Conservation (phyloP, 495 filamentous ascomycete species). For the Tuber magnatum region DNA sequence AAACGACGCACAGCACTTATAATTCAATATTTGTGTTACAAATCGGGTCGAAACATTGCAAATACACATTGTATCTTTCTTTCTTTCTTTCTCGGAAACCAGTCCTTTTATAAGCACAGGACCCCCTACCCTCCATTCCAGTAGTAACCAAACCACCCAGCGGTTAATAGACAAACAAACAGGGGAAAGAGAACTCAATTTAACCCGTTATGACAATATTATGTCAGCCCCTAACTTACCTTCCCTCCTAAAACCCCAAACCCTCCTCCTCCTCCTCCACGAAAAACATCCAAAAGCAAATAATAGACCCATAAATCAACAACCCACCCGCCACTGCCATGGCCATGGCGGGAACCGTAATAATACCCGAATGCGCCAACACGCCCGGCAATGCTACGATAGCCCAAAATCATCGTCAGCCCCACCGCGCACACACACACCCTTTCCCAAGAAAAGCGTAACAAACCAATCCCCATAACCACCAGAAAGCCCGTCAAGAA, state of each 20-base stretch:
- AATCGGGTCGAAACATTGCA: background rate
- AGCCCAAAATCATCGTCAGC: slow-evolving; percentile 17
- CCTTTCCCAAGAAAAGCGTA: background rate
- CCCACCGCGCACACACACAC: background rate
- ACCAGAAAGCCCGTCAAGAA: slow-evolving; percentile 95
- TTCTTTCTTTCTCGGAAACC: background rate
- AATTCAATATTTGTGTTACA: background rate
- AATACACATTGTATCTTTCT: background rate
- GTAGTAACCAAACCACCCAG: background rate
- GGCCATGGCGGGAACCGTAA: slow-evolving; percentile 72
- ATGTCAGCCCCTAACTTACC: background rate
- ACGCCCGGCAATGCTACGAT: slow-evolving; percentile 79
- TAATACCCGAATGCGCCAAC: slow-evolving; percentile 75
- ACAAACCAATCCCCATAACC: slow-evolving; percentile 94
- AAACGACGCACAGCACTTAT: background rate
- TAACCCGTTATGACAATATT: background rate
- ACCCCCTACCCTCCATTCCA: background rate
- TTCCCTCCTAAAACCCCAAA: background rate
- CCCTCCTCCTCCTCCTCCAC: slow-evolving; percentile 79
- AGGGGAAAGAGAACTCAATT: background rate
- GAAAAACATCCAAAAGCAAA: slow-evolving; percentile 97
- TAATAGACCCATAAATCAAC: slow-evolving; percentile 94
- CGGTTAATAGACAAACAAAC: background rate
- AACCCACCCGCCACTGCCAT: slow-evolving; percentile 91
- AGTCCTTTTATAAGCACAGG: background rate